phyloP scores from a whole-genome alignment of 2,329 filamentous ascomycete species.

The Alternaria alternata region DNA sequence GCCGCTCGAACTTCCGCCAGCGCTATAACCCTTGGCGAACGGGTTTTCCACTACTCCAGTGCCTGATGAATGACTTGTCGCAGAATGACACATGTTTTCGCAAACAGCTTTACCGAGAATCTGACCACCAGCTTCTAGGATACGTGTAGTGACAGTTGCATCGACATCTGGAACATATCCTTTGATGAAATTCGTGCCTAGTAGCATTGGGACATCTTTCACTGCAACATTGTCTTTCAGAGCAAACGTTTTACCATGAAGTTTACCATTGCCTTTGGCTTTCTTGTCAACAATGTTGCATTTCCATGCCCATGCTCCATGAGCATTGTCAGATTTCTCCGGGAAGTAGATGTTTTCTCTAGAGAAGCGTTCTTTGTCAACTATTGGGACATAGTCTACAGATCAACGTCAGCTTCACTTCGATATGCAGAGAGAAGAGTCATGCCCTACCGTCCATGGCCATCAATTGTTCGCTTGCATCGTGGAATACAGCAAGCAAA shows the following conservation, averaged over 20 bases:
- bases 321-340: conserved; percentile 43
- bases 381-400: conserved; percentile 43
- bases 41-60: conserved; percentile 60
- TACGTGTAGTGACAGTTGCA: conserved; percentile 41
- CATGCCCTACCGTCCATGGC: conserved; percentile 41
- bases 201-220: conserved; percentile 42
- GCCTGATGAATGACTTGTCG: conserved; percentile 41
- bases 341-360: conserved; percentile 43
- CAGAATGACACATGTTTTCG: conserved; percentile 45
- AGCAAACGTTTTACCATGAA: conserved; percentile 48
- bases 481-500: conserved; percentile 52
- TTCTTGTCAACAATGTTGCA: conserved; percentile 48
- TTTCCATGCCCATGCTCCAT: conserved; percentile 57
- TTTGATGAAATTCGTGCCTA: conserved; percentile 38
- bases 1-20: conserved; percentile 61
- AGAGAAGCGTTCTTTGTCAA: conserved; percentile 47
- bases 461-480: conserved; percentile 50
- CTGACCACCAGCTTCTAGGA: conserved; percentile 38
- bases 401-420: background rate
- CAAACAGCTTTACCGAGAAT: conserved; percentile 44
- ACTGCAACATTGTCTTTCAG: conserved; percentile 47
- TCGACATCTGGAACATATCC: conserved; percentile 27
- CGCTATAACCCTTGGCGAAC: conserved; percentile 55
- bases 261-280: conserved; percentile 30
- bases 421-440: conserved; percentile 19